Conservation (phyloP, 2,329 filamentous ascomycete species). For the Nakataea oryzae region DNA sequence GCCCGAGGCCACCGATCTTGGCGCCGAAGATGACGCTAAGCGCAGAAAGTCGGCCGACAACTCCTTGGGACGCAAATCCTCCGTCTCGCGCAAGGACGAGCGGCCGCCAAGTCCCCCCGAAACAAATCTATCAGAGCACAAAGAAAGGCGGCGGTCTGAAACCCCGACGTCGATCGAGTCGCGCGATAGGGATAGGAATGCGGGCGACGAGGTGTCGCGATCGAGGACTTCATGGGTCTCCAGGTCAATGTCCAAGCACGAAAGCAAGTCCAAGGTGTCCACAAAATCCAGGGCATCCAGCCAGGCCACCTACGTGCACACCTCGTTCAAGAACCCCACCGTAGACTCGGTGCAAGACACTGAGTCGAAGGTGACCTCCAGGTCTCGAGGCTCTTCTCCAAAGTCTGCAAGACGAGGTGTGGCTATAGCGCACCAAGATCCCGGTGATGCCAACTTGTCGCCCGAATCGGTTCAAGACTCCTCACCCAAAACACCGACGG, state of each 20-base stretch:
- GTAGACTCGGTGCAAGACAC: conserved; percentile 8
- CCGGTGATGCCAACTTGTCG: conserved; percentile 36
- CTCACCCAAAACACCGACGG: conserved; percentile 51
- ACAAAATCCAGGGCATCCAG: conserved; percentile 46
- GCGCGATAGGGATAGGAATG: conserved; percentile 22
- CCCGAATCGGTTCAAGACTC: conserved; percentile 39
- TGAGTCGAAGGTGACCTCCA: conserved; percentile 6
- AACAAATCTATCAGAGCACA: conserved; percentile 44
- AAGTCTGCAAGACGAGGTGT: conserved; percentile 21
- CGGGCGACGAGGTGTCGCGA: conserved; percentile 20
- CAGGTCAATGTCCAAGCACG: conserved; percentile 28
- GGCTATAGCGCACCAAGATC: conserved; percentile 16
- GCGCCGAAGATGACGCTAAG: conserved; percentile 33
- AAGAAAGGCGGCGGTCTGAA: conserved; percentile 21
- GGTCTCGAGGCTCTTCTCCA: conserved; percentile 4
- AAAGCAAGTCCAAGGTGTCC: conserved; percentile 38
- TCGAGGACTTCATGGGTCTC: conserved; percentile 25
- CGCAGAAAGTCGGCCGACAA: conserved; percentile 38
- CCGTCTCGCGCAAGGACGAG: conserved; percentile 29
- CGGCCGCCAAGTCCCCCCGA: conserved; percentile 55
- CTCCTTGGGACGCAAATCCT: conserved; percentile 20
- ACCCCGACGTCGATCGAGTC: conserved; percentile 16
- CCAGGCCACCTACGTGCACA: conserved; percentile 41
- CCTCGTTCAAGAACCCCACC: conserved; percentile 14
- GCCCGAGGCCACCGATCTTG: conserved; percentile 62